Evolutionary conservation across 352 stramenopile genomes (phyloP).

Genomic region (Phytophthora megakarya): DNA sequence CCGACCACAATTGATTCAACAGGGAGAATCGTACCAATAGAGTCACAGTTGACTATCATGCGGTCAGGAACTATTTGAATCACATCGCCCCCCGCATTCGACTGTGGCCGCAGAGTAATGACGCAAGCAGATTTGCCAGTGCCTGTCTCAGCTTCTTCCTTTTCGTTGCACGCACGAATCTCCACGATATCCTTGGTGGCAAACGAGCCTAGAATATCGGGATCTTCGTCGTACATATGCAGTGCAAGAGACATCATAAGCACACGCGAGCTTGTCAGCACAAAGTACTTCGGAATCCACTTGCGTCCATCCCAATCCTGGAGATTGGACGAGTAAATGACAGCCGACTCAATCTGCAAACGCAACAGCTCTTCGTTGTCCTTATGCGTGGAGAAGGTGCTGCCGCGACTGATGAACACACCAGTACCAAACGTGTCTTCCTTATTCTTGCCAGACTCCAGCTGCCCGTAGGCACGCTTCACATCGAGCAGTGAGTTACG

Average conservation of each 20-base stretch:
- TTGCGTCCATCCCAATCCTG: conserved; percentile 87
- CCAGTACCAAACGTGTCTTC: conserved; percentile 73
- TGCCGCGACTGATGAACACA: conserved; percentile 85
- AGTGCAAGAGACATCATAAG: conserved; percentile 81
- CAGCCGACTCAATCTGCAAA: conserved; percentile 78
- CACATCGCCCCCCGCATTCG: conserved; percentile 13
- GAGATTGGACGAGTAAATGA: conserved; percentile 85
- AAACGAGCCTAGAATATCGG: conserved; percentile 84
- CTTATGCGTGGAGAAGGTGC: conserved; percentile 83
- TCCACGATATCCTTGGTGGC: conserved; percentile 80
- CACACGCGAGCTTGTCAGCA: conserved; percentile 81
- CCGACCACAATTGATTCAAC: neutral
- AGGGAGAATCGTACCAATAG: conserved; percentile 53
- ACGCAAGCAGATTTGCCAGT: conserved; percentile 65
- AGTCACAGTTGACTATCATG: conserved; percentile 83
- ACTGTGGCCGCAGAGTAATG: conserved; percentile 46
- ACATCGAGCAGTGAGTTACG: conserved; percentile 77
- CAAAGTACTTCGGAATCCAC: conserved; percentile 91
- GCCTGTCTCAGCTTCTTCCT: conserved; percentile 64
- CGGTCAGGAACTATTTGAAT: conserved; percentile 46
- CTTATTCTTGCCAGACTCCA: conserved; percentile 79
- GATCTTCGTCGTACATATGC: conserved; percentile 88
- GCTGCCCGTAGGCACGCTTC: conserved; percentile 79
- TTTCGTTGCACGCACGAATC: conserved; percentile 79
- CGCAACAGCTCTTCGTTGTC: conserved; percentile 87